Evolutionary conservation across 2,329 filamentous ascomycete species (phyloP), one percentile per base, ranked within the genome.

Genomic region (Penicillium sp.): DNA sequence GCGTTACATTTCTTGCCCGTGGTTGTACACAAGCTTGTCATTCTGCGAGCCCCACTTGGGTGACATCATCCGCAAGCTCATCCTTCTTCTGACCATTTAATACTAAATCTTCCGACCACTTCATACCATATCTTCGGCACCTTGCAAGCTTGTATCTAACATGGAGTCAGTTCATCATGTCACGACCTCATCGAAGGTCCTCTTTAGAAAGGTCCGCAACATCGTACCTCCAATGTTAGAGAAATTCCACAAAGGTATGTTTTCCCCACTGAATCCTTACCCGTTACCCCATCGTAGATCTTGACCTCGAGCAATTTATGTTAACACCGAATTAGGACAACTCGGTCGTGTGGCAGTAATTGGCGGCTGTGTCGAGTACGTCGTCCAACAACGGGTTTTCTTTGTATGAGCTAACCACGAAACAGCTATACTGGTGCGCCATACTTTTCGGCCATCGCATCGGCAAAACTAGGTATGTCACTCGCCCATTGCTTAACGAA

Each of bases 381-480:
- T 58, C 35, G 52, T 22, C 11, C 9, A 3, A 8, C 2, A 44
- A 27, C 46, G 22, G 54, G 3, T 35, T n/a, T 48, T 48, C 24
- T 35, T 27, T 21, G 11, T 35, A 48, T 27, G 31, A 39, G 31
- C 55, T 67, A 59, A 56, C 63, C 26, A 48, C 9, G 29, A 19
- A 31, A 60, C 58, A 81, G 79, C 76, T 99, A 98, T 74, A 97
- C 95, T 1, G 95, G 95, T 37, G 95, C 95, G 57, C 95, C 95
- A 13, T 99, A 96, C 79, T 99, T 99, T 78, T 97, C 93, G 21
- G 93, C 93, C 63, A 97, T 97, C 87, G 95, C 95, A 13, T 96
- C 91, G 63, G 95, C 95, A 47, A 86, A 90, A 69, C 79, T 98
- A 56, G 95, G 93, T 75, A 74, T 43, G 64, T 65, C 52, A 47